Conservation (phyloP, 106 monocot species). For the Acorus calamus region DNA sequence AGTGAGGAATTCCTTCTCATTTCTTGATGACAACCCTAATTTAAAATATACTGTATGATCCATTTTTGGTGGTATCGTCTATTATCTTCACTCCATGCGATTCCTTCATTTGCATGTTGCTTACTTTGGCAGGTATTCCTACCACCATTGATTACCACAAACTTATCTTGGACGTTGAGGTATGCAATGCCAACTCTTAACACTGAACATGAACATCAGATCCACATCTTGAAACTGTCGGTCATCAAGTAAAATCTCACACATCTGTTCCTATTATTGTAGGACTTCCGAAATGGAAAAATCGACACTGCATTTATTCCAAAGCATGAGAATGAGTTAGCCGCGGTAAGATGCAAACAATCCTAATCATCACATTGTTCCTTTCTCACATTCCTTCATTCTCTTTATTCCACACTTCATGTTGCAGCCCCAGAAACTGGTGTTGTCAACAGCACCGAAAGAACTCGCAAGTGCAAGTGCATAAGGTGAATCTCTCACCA, state of each 20-base stretch:
- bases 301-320: constrained; percentile 83
- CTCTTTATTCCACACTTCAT: neutral
- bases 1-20: constrained; percentile 5
- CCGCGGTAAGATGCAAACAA: constrained; percentile 28
- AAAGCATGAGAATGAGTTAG: constrained; percentile 78
- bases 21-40: too few relatives aligned
- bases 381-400: too few relatives aligned
- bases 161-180: constrained; percentile 81
- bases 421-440: constrained; percentile 34
- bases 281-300: constrained; percentile 81
- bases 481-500: neutral
- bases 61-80: too few relatives aligned
- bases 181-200: constrained; percentile 2
- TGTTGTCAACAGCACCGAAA: constrained; percentile 21
- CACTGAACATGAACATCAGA: neutral
- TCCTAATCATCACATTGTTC: neutral
- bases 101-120: neutral
- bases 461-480: constrained; percentile 16
- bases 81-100: too few relatives aligned
- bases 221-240: neutral
- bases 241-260: neutral
- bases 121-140: constrained; percentile 52
- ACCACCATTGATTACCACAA: constrained; percentile 95
- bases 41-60: too few relatives aligned
- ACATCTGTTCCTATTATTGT: constrained; percentile 9